Evolutionary conservation across 768 basidiomycete genomes (phyloP).

Genomic region (Kwoniella botswanensis): DNA sequence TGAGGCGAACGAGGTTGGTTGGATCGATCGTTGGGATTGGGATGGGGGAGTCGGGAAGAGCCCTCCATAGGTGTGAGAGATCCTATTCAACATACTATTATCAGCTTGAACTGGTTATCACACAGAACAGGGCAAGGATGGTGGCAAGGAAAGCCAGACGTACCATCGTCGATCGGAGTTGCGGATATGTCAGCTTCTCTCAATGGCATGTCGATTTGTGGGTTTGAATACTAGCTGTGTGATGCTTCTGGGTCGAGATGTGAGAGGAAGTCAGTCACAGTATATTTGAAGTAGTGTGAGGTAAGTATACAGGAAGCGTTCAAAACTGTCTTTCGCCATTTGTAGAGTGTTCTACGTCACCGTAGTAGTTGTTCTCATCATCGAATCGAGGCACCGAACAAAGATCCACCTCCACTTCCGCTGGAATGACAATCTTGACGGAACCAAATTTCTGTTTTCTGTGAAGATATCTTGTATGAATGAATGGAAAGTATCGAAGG

Average conservation of each 20-base stretch:
- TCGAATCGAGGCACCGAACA: background rate
- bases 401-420: conserved; percentile 1
- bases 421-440: background rate
- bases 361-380: conserved; percentile 1
- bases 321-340: background rate
- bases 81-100: conserved; percentile 3
- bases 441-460: background rate
- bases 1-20: conserved; percentile 17
- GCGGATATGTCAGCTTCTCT: conserved; percentile 26
- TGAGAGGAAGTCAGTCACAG: too few species aligned
- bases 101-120: background rate
- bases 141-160: conserved; percentile 2
- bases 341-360: conserved; percentile 1
- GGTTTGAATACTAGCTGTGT: background rate
- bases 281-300: too few species aligned
- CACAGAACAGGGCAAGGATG: background rate
- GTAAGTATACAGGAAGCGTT: background rate
- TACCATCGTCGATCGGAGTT: conserved; percentile 28
- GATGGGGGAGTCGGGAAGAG: background rate
- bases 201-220: conserved; percentile 12
- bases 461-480: background rate
- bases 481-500: too few species aligned
- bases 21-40: conserved; percentile 16
- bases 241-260: background rate
- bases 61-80: conserved; percentile 13